Evolutionary conservation across 1,284 basidiomycete genomes (phyloP).

Genomic region (Volvariella volvacea): DNA sequence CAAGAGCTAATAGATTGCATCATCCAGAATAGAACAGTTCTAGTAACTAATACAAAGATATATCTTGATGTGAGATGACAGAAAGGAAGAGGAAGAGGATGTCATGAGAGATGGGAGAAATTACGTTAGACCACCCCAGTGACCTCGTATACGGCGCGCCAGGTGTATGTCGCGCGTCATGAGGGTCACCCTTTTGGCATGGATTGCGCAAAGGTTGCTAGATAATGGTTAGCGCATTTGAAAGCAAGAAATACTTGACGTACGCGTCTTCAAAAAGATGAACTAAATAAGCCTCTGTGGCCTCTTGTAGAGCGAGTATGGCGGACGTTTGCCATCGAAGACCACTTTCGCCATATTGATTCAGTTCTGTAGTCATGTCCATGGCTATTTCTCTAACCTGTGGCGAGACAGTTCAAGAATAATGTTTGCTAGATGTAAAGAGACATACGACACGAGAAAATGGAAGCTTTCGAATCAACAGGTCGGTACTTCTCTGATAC

Average conservation of each 20-base stretch:
- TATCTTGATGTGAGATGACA: too few relatives aligned
- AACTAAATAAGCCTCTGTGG: conserved; percentile 89
- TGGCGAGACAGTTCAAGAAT: conserved; percentile 6
- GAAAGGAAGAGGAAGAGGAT: conserved; percentile 2
- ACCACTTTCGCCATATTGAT: conserved; percentile 51
- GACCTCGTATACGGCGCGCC: conserved; percentile 88
- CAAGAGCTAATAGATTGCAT: too few relatives aligned
- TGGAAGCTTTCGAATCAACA: conserved; percentile 82
- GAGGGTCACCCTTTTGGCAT: conserved; percentile 97
- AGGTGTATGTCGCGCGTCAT: conserved; percentile 98
- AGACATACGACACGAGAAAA: conserved; percentile 83
- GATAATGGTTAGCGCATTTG: conserved; percentile 5
- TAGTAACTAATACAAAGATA: too few relatives aligned
- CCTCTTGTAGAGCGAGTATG: conserved; percentile 87
- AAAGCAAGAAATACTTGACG: conserved; percentile 22
- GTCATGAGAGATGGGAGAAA: conserved; percentile 2
- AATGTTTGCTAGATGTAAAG: neutral
- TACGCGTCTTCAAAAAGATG: conserved; percentile 96
- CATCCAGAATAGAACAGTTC: too few relatives aligned
- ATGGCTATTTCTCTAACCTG: conserved; percentile 90
- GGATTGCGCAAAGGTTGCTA: conserved; percentile 93
- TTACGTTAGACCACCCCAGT: conserved; percentile 55
- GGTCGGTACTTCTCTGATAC: conserved; percentile 90
- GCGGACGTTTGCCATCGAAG: conserved; percentile 92
- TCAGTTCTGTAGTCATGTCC: conserved; percentile 77